These are phyloP conservation scores for Babesia ovata DNA, from an alignment of 169 alveolate genomes.

Conservation along the genomic window DNA sequence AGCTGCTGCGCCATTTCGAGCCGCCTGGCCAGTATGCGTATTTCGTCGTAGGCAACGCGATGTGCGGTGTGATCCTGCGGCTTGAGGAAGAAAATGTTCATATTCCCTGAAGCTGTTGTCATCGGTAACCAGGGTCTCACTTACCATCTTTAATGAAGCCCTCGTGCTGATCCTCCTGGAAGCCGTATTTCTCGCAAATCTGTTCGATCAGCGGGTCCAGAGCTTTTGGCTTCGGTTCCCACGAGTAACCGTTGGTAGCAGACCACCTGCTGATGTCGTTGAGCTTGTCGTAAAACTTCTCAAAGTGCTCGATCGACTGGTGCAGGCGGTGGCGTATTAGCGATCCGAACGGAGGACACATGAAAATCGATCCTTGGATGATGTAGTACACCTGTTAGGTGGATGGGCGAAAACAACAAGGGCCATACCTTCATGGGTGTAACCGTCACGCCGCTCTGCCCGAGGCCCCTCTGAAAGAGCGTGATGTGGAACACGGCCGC, in stretches of 20 bases:
- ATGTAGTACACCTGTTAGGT: constrained; percentile 53
- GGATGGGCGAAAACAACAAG: not conserved
- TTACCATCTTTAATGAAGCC: constrained; percentile 52
- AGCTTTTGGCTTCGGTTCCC: constrained; percentile 59
- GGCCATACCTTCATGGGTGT: constrained; percentile 63
- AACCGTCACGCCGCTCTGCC: constrained; percentile 51
- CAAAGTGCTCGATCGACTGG: constrained; percentile 57
- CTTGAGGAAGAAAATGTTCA: constrained; percentile 49
- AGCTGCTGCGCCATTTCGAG: constrained; percentile 13
- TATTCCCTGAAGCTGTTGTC: constrained; percentile 8
- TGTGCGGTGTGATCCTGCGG: constrained; percentile 48
- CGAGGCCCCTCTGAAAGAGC: constrained; percentile 51
- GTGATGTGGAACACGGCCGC: constrained; percentile 63
- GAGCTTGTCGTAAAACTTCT: constrained; percentile 53
- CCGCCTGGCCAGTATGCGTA: constrained; percentile 8
- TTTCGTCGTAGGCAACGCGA: constrained; percentile 47
- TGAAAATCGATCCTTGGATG: constrained; percentile 64
- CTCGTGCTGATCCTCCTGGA: constrained; percentile 18
- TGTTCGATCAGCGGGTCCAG: constrained; percentile 49
- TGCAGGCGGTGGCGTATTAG: constrained; percentile 45
- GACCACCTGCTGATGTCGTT: constrained; percentile 64
- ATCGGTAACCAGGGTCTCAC: not conserved
- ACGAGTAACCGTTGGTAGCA: constrained; percentile 48
- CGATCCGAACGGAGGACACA: constrained; percentile 71
- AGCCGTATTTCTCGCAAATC: constrained; percentile 45